These are phyloP conservation scores for Tetracentron sinense DNA, from an alignment of 164 flowering plant genomes.

Conservation along the genomic window DNA sequence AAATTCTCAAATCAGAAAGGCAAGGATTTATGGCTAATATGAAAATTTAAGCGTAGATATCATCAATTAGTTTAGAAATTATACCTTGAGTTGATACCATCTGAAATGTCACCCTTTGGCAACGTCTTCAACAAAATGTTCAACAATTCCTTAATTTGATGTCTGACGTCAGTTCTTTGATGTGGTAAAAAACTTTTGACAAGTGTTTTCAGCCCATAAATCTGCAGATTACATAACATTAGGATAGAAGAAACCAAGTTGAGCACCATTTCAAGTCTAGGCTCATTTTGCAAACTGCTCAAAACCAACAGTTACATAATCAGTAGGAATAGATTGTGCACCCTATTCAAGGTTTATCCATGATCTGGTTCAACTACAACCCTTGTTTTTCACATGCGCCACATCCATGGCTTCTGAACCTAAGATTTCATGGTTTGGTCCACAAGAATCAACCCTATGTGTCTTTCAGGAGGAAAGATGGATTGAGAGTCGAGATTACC, in stretches of 20 bases:
- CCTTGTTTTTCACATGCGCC: not conserved
- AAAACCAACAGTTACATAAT: not conserved
- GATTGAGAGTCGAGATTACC: too few relatives aligned
- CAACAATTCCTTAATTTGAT: slow-evolving; percentile 40
- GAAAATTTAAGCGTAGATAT: not conserved
- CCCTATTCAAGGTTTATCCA: not conserved
- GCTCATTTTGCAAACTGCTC: not conserved
- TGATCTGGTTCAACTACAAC: not conserved
- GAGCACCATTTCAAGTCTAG: not conserved
- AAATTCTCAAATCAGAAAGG: not conserved
- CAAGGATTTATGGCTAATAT: not conserved
- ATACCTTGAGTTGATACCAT: slow-evolving; percentile 39
- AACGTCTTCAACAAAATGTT: slow-evolving; percentile 50
- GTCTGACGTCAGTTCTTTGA: slow-evolving; percentile 32
- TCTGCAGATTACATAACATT: slow-evolving; percentile 36
- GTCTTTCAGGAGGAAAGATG: not conserved
- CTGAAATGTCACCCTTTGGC: slow-evolving; percentile 30
- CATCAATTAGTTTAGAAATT: not conserved
- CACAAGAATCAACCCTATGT: too few relatives aligned
- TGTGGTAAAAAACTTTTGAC: slow-evolving; percentile 72
- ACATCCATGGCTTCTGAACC: not conserved
- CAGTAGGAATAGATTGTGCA: not conserved
- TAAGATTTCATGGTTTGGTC: not conserved
- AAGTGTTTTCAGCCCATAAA: slow-evolving; percentile 76
- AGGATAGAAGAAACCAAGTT: not conserved